Evolutionary conservation across 768 basidiomycete species (phyloP), one percentile per base, ranked within the genome.

Genomic region (Rhizopogon vinicolor): DNA sequence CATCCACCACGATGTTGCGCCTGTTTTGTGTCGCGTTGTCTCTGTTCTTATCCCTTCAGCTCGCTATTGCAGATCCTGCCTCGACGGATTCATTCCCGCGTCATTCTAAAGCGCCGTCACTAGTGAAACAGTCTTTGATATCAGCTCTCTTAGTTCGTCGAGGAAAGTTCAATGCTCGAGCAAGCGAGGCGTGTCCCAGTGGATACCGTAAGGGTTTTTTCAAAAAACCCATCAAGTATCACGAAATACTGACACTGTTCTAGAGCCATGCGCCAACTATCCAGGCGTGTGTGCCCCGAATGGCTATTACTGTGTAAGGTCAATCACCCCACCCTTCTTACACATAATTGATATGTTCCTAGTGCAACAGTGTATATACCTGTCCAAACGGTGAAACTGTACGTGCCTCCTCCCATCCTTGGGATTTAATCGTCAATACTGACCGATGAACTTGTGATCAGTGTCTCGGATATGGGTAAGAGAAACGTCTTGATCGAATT

Each of bases 291-390:
- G 66, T 22, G 60, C 56, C 10, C 62, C 51, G 1, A 44, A 56
- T 28, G 64, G 65, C 31, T 53, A 43, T 42, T 57, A 40, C 33
- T 67, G 66, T n/a, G 66, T 67, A 60, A 35, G 58, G 39, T 10
- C n/a, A 10, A n/a, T 9, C 7, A 6, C 14, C 5, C 3, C 22
- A 7, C 8, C n/a, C n/a, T 5, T 16, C 28, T 14, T 7, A 9
- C 16, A 13, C 16, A 7, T 16, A 12, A 16, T 22, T 54, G 31
- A 56, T 19, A 10, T 14, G 13, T 19, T 8, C n/a, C 25, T 13
- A 67, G 66, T 67, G 66, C 29, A 42, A 18, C 46, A 18, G 12
- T 0, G 0, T 6, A 0, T 13, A 3, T 5, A 58, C 9, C 40
- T 67, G 65, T 44, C 63, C 65, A 0, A 16, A 61, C 18, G 10